These are phyloP conservation scores for Talaromyces sp. DNA, from an alignment of 2,329 filamentous ascomycete species.

Conservation along the genomic window DNA sequence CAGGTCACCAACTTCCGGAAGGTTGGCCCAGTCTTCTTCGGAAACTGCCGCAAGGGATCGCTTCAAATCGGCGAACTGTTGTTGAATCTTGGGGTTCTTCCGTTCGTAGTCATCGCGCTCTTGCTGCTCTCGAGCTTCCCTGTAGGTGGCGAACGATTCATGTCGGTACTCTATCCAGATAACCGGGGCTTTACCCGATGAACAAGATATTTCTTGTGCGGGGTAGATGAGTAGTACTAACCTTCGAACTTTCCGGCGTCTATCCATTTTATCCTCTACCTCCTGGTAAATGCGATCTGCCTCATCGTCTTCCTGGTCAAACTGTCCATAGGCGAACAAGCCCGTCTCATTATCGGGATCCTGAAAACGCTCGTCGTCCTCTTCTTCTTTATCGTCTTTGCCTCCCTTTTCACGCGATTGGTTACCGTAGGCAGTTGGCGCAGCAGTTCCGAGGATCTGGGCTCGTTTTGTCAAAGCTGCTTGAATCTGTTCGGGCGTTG, in stretches of 20 bases:
- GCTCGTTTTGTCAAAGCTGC: slow-evolving; percentile 94
- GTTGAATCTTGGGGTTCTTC: slow-evolving; percentile 96
- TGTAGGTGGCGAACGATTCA: slow-evolving; percentile 62
- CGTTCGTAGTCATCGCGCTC: slow-evolving; percentile 94
- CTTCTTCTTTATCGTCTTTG: slow-evolving; percentile 67
- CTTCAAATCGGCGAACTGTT: slow-evolving; percentile 96
- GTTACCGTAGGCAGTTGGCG: slow-evolving; percentile 73
- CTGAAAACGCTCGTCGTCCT: slow-evolving; percentile 81
- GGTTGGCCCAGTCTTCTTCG: slow-evolving; percentile 93
- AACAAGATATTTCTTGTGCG: slow-evolving; percentile 58
- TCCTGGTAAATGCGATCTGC: slow-evolving; percentile 94
- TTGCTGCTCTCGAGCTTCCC: slow-evolving; percentile 90
- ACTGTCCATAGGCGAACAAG: slow-evolving; percentile 90
- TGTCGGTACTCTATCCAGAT: slow-evolving; percentile 79
- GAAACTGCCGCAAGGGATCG: slow-evolving; percentile 83
- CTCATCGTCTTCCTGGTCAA: slow-evolving; percentile 97
- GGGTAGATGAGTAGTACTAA: slow-evolving; percentile 56
- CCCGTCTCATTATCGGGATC: slow-evolving; percentile 98
- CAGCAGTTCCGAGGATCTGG: slow-evolving; percentile 73
- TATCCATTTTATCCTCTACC: slow-evolving; percentile 97
- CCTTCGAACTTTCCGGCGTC: slow-evolving; percentile 81
- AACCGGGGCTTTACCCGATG: slow-evolving; percentile 62
- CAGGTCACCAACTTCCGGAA: slow-evolving; percentile 94
- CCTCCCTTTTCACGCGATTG: slow-evolving; percentile 64
- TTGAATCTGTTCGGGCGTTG: slow-evolving; percentile 97